These are phyloP conservation scores for Mortierella sp. DNA, from an alignment of 371 early-diverging fungal genomes.

Conservation along the genomic window DNA sequence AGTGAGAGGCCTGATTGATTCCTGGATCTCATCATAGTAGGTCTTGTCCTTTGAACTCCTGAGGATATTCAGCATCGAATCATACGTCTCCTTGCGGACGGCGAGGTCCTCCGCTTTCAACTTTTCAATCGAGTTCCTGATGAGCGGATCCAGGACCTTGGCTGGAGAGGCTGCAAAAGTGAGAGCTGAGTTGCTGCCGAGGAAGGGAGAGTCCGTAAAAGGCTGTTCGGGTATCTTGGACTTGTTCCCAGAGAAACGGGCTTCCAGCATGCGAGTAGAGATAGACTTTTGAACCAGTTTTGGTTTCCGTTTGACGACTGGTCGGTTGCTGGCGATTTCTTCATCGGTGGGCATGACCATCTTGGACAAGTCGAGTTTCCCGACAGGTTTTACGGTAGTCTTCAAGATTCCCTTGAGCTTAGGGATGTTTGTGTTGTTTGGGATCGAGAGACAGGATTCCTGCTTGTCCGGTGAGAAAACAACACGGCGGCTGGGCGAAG, in stretches of 20 bases:
- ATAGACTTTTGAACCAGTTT: slow-evolving; percentile 1
- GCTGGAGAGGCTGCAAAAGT: background rate
- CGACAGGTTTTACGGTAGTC: background rate
- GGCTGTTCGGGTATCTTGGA: background rate
- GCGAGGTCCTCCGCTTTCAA: slow-evolving; percentile 22
- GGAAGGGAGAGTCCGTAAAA: background rate
- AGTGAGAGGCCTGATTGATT: slow-evolving; percentile 23
- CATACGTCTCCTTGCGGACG: slow-evolving; percentile 11
- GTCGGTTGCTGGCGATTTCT: slow-evolving; percentile 8
- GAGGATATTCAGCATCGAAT: slow-evolving; percentile 27
- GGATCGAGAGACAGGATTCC: slow-evolving; percentile 31
- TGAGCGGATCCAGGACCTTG: slow-evolving; percentile 14
- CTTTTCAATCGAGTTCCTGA: slow-evolving; percentile 12
- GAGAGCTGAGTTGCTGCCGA: background rate
- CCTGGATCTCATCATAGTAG: slow-evolving; percentile 20
- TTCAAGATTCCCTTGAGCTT: slow-evolving; percentile 39
- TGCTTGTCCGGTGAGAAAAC: slow-evolving; percentile 44
- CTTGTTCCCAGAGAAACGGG: background rate
- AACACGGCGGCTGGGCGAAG: slow-evolving; percentile 44
- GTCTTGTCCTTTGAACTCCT: slow-evolving; percentile 20
- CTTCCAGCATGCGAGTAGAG: background rate
- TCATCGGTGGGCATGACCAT: background rate
- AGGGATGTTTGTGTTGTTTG: background rate
- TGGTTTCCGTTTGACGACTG: background rate
- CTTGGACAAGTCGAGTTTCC: background rate